Conservation (phyloP, 768 basidiomycete species). For the Suillus luteus region DNA sequence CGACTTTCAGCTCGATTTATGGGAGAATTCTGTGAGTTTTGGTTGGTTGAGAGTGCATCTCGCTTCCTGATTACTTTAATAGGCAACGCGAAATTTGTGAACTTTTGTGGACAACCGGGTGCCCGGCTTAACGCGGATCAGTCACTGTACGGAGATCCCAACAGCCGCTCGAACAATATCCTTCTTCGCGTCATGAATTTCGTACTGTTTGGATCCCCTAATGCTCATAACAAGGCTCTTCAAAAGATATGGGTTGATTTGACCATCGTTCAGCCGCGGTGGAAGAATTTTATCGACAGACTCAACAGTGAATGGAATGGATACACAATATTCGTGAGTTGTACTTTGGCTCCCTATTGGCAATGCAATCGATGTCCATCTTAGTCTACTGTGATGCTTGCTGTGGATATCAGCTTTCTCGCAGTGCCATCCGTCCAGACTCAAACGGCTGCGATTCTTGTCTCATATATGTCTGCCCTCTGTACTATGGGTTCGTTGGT, state of each 20-base stretch:
- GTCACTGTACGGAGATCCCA: conserved; percentile 20
- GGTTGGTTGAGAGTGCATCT: not conserved
- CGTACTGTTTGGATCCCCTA: conserved; percentile 48
- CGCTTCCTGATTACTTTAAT: not conserved
- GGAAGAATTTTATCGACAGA: conserved; percentile 44
- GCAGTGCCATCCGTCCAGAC: conserved; percentile 29
- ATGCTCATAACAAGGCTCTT: conserved; percentile 42
- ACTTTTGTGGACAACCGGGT: conserved; percentile 18
- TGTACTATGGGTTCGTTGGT: conserved; percentile 11
- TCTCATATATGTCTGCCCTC: conserved; percentile 10
- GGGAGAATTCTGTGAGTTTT: not conserved
- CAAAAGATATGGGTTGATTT: conserved; percentile 48
- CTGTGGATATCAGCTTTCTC: conserved; percentile 16
- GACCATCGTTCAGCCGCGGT: conserved; percentile 38
- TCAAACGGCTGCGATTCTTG: conserved; percentile 5
- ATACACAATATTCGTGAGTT: conserved; percentile 48
- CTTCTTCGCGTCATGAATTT: conserved; percentile 30
- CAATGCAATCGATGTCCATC: not conserved
- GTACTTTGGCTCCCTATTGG: not conserved
- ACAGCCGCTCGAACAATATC: not conserved
- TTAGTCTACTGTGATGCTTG: conserved; percentile 18
- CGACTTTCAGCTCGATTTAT: conserved; percentile 3
- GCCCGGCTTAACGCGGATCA: conserved; percentile 36
- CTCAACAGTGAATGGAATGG: conserved; percentile 50
- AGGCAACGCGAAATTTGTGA: conserved; percentile 34